Evolutionary conservation across 805 yeast genomes (phyloP).

Genomic region (Monosporozyma aquatica): DNA sequence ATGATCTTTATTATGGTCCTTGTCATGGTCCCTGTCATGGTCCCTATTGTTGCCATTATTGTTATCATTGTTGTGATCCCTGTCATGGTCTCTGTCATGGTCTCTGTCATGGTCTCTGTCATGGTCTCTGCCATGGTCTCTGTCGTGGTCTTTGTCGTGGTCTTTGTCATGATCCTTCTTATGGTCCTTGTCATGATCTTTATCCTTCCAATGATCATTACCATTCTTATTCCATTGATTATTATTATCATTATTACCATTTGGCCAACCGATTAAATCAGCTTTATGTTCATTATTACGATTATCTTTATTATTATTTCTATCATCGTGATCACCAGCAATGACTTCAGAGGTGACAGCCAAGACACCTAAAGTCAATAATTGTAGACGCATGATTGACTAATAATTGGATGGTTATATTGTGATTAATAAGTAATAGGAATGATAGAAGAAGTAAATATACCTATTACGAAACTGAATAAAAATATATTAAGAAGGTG

Average conservation of each 20-base stretch:
- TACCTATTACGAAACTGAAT: no score
- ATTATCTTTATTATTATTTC: background rate
- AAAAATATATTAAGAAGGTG: no score
- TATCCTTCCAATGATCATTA: background rate
- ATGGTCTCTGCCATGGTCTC: background rate
- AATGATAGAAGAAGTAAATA: no score
- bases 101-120: background rate
- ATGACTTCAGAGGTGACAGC: constrained; percentile 1
- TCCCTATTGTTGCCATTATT: background rate
- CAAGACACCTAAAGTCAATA: constrained; percentile 1
- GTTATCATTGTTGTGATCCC: background rate
- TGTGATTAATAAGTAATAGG: no score
- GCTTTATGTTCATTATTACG: background rate
- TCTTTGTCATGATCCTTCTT: background rate
- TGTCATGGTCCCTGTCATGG: background rate
- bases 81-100: background rate
- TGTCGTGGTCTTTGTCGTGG: background rate
- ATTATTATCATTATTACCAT: background rate
- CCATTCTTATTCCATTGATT: background rate
- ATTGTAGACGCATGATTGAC: background rate
- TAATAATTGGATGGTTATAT: no score
- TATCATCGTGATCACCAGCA: constrained; percentile 2
- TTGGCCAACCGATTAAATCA: background rate
- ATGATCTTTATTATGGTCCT: background rate
- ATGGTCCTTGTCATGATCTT: background rate